Percentiles rank a stretch among this genome's conserved stretches.
These are phyloP conservation scores for Exophiala lecanii-corni DNA, from an alignment of 2,329 filamentous ascomycete genomes.

Conservation along the genomic window DNA sequence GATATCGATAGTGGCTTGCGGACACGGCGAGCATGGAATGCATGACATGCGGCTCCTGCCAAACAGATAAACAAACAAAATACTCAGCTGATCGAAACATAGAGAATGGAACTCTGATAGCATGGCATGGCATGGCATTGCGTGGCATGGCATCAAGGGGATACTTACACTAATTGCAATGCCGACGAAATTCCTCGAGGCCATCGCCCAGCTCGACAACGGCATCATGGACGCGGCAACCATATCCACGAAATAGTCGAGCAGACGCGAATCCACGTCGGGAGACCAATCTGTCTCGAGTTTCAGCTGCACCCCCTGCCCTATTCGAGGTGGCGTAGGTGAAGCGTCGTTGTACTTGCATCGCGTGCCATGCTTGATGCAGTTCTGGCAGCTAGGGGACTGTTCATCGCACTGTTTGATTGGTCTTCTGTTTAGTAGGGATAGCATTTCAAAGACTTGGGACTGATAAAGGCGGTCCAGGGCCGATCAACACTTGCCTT, in stretches of 20 bases:
- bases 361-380: slow-evolving; percentile 28
- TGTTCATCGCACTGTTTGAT: slow-evolving; percentile 33
- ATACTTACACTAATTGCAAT: slow-evolving; percentile 4
- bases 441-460: not conserved
- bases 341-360: slow-evolving; percentile 25
- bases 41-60: slow-evolving; percentile 8
- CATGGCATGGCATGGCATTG: too few relatives aligned
- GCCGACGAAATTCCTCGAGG: not conserved
- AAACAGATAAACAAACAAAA: too few relatives aligned
- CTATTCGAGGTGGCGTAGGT: slow-evolving; percentile 11
- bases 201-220: slow-evolving; percentile 1
- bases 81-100: too few relatives aligned
- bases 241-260: slow-evolving; percentile 29
- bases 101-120: too few relatives aligned
- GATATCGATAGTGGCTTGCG: slow-evolving; percentile 6
- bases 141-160: too few relatives aligned
- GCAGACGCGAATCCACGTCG: slow-evolving; percentile 30
- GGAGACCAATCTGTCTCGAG: slow-evolving; percentile 23
- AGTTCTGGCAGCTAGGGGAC: slow-evolving; percentile 31
- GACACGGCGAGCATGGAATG: slow-evolving; percentile 8
- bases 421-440: not conserved
- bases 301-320: slow-evolving; percentile 21
- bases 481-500: slow-evolving; percentile 29
- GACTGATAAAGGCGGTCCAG: not conserved
- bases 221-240: slow-evolving; percentile 8